Evolutionary conservation across 2,329 filamentous ascomycete genomes (phyloP).

Genomic region (Tolypocladium ovalisporum): DNA sequence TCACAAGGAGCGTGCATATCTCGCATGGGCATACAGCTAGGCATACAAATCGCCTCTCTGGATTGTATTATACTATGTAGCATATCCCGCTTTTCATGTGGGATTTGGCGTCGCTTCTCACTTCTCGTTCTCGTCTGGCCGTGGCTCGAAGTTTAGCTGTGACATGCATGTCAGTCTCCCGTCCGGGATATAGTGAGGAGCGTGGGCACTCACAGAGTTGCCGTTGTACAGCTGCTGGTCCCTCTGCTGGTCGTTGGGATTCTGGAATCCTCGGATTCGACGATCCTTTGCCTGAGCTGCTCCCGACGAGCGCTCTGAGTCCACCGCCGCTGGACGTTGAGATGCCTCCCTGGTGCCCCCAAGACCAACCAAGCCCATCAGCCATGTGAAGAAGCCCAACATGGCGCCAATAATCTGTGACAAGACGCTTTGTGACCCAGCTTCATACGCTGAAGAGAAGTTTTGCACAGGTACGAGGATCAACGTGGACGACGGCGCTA

Average conservation of each 20-base stretch:
- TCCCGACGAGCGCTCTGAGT: conserved; percentile 2
- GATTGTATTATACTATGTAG: conserved; percentile 17
- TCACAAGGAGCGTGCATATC: neutral
- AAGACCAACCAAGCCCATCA: conserved; percentile 21
- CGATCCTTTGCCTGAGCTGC: conserved; percentile 10
- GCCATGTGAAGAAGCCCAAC: conserved; percentile 22
- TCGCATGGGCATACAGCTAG: neutral
- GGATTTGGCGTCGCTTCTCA: conserved; percentile 1
- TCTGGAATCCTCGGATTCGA: conserved; percentile 21
- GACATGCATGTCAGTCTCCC: conserved; percentile 7
- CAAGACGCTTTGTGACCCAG: conserved; percentile 14
- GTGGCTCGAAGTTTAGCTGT: conserved; percentile 60
- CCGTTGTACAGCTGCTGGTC: conserved; percentile 80
- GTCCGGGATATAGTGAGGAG: neutral
- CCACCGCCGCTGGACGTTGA: neutral
- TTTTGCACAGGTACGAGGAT: conserved; percentile 62
- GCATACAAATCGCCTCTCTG: neutral
- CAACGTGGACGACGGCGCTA: conserved; percentile 71
- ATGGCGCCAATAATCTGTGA: conserved; percentile 19
- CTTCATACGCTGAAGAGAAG: conserved; percentile 30
- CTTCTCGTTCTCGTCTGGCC: conserved; percentile 43
- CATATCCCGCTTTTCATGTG: conserved; percentile 14
- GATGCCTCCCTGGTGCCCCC: conserved; percentile 6
- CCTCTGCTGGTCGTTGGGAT: conserved; percentile 40
- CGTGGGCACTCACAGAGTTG: conserved; percentile 56